A percentile compares a stretch with the other conserved stretches of the same genome.
phyloP scores from a whole-genome alignment of 2,329 filamentous ascomycete species.

The Lachnellula suecica region DNA sequence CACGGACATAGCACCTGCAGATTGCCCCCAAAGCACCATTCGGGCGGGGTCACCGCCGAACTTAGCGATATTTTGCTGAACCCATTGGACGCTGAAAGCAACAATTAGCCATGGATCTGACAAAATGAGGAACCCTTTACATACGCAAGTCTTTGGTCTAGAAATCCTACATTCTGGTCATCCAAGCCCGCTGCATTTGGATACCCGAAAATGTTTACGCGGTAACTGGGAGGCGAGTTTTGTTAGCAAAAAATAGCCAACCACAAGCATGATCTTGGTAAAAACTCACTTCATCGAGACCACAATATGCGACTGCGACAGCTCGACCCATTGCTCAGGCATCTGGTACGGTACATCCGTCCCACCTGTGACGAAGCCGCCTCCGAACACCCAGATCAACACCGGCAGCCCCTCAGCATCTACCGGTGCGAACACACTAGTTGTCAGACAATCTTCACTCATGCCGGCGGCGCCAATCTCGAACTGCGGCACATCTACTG shows the following conservation, averaged over 20 bases:
- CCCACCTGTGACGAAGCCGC: slow-evolving; percentile 14
- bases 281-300: no score
- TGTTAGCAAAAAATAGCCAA: no score
- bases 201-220: slow-evolving; percentile 36
- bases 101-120: no score
- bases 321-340: slow-evolving; percentile 6
- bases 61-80: slow-evolving; percentile 52
- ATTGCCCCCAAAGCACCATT: slow-evolving; percentile 54
- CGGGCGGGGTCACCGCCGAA: slow-evolving; percentile 59
- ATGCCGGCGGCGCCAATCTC: no score
- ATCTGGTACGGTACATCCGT: slow-evolving; percentile 7
- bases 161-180: slow-evolving; percentile 56
- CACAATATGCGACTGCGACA: slow-evolving; percentile 28
- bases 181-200: slow-evolving; percentile 25
- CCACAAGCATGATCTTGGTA: no score
- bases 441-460: slow-evolving; percentile 29
- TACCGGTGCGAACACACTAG: slow-evolving; percentile 26
- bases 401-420: slow-evolving; percentile 45
- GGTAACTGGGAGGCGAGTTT: slow-evolving; percentile 30
- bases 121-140: no score
- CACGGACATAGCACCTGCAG: slow-evolving; percentile 53
- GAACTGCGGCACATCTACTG: no score
- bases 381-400: slow-evolving; percentile 29
- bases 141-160: slow-evolving; percentile 54
- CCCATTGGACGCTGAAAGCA: slow-evolving; percentile 47